Percentiles rank a stretch among this genome's conserved stretches.
These are phyloP conservation scores for Aspergillus tubingensis DNA, from an alignment of 2,329 filamentous ascomycete species.

Conservation along the genomic window DNA sequence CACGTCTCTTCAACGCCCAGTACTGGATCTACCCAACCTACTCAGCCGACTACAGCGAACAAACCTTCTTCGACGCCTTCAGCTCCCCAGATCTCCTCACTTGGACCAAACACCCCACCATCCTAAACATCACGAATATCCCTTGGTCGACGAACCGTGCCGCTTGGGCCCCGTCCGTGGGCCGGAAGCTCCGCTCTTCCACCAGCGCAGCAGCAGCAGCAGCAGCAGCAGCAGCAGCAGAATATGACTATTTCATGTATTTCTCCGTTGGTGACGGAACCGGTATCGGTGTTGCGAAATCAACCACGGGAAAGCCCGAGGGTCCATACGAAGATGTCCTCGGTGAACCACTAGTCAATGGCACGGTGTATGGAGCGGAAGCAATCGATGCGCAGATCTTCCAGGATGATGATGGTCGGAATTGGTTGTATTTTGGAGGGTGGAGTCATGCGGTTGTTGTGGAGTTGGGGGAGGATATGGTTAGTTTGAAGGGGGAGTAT, in stretches of 20 bases:
- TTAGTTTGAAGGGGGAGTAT: constrained; percentile 47
- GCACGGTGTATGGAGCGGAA: constrained; percentile 51
- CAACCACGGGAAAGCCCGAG: constrained; percentile 32
- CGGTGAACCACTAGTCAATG: constrained; percentile 46
- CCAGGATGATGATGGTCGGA: constrained; percentile 46
- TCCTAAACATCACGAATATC: constrained; percentile 45
- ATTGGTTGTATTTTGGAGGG: constrained; percentile 50
- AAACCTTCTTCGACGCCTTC: constrained; percentile 56
- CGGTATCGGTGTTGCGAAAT: constrained; percentile 47
- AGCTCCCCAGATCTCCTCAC: constrained; percentile 52
- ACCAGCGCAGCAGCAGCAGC: too few relatives aligned
- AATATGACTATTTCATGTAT: constrained; percentile 51
- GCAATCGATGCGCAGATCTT: constrained; percentile 53
- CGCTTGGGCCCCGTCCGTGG: constrained; percentile 53
- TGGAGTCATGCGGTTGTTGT: constrained; percentile 48
- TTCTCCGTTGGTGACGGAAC: constrained; percentile 54
- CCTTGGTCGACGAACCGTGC: constrained; percentile 49
- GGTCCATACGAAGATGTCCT: constrained; percentile 49
- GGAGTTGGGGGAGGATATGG: constrained; percentile 48
- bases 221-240: not conserved
- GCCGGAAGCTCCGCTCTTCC: constrained; percentile 19
- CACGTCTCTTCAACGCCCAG: constrained; percentile 47
- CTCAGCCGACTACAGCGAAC: constrained; percentile 48
- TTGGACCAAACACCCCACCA: constrained; percentile 51
- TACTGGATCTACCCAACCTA: constrained; percentile 55